Base-by-base conservation (phyloP, 2,329 filamentous ascomycete genomes). In the Geosmithia flava region DNA sequence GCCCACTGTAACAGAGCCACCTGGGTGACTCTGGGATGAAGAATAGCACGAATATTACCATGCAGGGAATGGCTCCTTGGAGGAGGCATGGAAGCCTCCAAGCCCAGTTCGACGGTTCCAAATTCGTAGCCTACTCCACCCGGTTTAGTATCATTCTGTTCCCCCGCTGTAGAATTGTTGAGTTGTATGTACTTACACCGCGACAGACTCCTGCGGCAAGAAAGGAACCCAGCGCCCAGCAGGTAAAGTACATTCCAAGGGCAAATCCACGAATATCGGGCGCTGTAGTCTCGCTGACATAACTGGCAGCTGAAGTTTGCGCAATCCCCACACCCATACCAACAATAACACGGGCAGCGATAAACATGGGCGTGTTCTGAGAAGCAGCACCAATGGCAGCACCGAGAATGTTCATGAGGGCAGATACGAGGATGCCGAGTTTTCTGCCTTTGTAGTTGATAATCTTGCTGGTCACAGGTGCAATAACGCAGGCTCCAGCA, bases 201-300 rank as follows among this genome's bases (percentile, higher is more conserved):
- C 53, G 54, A 33, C 50, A 57, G 3, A 56, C 49, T n/a, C 53
- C 53, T 6, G 54, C 47, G 15, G 55, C 56, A 4, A 58, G 30
- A 20, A 58, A 42, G 7, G 51, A 23, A 53, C 47, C 47, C 19
- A 49, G 19, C 2, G 41, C 58, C 58, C 62, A 66, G 43, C 43
- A 49, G 10, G 27, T 54, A 60, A 16, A 54, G 42, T 51, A 55
- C 7, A 54, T 45, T 0, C 54, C 47, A 20, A 49, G 44, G 20
- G 47, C 53, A 16, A 54, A 46, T 8, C 37, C 49, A 3, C 53
- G 47, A 20, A 49, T 44, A 1, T 44, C 20, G 2, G 49, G 46
- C 1, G 70, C 61, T 47, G 71, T 70, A 0, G 67, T 69, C 58
- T 77, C 74, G 2, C 66, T 64, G 3, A 76, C 61, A 48, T 70